Percentiles rank a stretch among this genome's conserved stretches.
These are phyloP conservation scores for Lactarius pseudohatsudake DNA, from an alignment of 768 basidiomycete species.

Conservation along the genomic window DNA sequence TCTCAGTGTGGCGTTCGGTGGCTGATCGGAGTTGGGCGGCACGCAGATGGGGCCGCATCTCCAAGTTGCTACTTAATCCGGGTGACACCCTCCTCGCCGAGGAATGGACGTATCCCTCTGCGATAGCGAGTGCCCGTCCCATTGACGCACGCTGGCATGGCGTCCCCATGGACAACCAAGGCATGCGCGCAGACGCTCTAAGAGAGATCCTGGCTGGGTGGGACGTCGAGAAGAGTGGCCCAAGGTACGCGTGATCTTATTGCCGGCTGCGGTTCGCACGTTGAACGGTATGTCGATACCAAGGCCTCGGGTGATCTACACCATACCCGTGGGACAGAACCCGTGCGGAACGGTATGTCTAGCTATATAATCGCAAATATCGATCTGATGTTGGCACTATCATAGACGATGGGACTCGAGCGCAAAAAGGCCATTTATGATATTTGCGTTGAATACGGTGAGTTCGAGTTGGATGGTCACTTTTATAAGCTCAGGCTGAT, in stretches of 20 bases:
- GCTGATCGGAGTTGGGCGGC: not conserved
- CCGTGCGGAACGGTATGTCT: constrained; percentile 69
- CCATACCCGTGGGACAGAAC: constrained; percentile 81
- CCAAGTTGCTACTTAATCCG: constrained; percentile 61
- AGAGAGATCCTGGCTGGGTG: constrained; percentile 61
- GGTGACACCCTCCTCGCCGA: constrained; percentile 58
- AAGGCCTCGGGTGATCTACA: constrained; percentile 73
- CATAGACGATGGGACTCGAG: constrained; percentile 57
- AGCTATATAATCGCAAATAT: not conserved
- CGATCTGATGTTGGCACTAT: constrained; percentile 32
- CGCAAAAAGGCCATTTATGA: constrained; percentile 80
- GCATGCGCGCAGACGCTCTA: constrained; percentile 63
- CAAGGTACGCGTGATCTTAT: not conserved
- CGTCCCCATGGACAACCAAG: constrained; percentile 68
- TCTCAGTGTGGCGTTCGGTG: not conserved
- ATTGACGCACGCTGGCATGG: constrained; percentile 48
- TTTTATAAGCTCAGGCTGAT: too few species aligned
- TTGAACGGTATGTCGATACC: not conserved
- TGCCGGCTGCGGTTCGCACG: not conserved
- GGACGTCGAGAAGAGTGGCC: constrained; percentile 49
- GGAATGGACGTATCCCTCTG: constrained; percentile 79
- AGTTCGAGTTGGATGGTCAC: too few species aligned
- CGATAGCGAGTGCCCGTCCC: constrained; percentile 40
- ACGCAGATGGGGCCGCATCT: constrained; percentile 54
- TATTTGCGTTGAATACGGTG: constrained; percentile 80